Percentiles rank a stretch among this genome's conserved stretches.
Evolutionary conservation across 176 grass and related monocot species (phyloP).

Genomic region (Alloteropsis semialata): DNA sequence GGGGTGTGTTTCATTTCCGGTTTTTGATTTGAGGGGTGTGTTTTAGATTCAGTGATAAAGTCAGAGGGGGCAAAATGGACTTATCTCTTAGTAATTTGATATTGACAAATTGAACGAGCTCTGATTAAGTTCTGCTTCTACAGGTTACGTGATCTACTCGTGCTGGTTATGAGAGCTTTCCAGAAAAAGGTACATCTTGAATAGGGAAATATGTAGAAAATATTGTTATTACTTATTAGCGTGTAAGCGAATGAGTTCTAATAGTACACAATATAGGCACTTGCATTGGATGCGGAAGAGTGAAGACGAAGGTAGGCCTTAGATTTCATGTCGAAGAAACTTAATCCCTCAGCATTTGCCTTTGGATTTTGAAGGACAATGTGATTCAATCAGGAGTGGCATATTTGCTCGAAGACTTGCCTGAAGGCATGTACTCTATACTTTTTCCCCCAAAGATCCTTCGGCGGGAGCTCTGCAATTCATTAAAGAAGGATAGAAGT

Average conservation of each 20-base stretch:
- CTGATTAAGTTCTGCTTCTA: slow-evolving; percentile 19
- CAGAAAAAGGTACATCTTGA: slow-evolving; percentile 60
- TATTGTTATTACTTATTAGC: background rate
- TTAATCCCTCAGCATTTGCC: background rate
- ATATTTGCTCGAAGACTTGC: background rate
- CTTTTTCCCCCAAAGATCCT: too few species aligned
- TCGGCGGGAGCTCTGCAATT: too few species aligned
- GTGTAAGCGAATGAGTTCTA: background rate
- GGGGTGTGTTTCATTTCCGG: too few species aligned
- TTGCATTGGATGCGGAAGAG: slow-evolving; percentile 48
- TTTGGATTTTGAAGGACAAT: background rate
- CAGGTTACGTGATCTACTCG: slow-evolving; percentile 74
- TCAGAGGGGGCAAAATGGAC: too few species aligned
- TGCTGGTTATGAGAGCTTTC: slow-evolving; percentile 75
- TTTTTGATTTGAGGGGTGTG: too few species aligned
- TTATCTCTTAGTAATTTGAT: slow-evolving; percentile 6
- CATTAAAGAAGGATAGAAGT: too few species aligned
- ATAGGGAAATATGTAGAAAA: background rate
- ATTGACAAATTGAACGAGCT: background rate
- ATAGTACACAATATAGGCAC: slow-evolving; percentile 32
- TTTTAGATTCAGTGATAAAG: too few species aligned
- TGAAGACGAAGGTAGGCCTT: slow-evolving; percentile 62
- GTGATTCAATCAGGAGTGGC: background rate
- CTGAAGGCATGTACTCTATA: background rate
- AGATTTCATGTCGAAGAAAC: background rate